Base-by-base conservation (phyloP, 1,284 basidiomycete genomes). In the Amylostereum chailletii region DNA sequence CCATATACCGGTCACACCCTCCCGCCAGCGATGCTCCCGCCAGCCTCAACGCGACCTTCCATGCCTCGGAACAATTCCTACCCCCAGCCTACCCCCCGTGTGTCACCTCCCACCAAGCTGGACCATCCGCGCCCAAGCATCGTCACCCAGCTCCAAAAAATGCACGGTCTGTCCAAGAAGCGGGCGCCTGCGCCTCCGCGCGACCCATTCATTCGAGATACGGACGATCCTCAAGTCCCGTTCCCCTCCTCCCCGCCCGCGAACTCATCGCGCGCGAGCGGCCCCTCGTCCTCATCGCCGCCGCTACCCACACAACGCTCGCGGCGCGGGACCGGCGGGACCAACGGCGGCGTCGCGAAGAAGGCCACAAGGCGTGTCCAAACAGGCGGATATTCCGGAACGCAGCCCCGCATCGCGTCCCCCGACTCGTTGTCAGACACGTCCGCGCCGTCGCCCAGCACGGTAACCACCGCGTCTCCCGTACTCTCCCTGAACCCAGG, bases 131-230 rank as follows among this genome's bases (percentile, higher is more conserved):
- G 52, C 3, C 72, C 71, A 1, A 76, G 69, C 52, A 63, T 81
- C 2, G 79, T 81, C 31, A 68, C 63, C 32, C 76, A 76, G 19
- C 63, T 81, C 6, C 77, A 82, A 57, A 73, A 77, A 56, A 67
- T 76, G 10, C 80, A 82, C 48, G 80, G 79, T 5, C 56, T 81
- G 42, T 79, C 76, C 5, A 78, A 80, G 61, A 82, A 81, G 64
- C 81, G 80, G 52, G 68, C 78, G 7, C n/a, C 70, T 31, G 72
- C 76, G 55, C 67, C 75, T 9, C 54, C 65, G 11, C 68, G 72
- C 31, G 60, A 66, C 34, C 76, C 79, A 0, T 81, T 81, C 59
- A 68, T 81, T 54, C 67, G 69, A 29, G 74, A 78, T 38, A 76
- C 75, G 30, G 19, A 19, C 19, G 19, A 34, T 40, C 27, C 11